phyloP scores from a whole-genome alignment of 2,329 filamentous ascomycete genomes.

The Talaromyces sp. region DNA sequence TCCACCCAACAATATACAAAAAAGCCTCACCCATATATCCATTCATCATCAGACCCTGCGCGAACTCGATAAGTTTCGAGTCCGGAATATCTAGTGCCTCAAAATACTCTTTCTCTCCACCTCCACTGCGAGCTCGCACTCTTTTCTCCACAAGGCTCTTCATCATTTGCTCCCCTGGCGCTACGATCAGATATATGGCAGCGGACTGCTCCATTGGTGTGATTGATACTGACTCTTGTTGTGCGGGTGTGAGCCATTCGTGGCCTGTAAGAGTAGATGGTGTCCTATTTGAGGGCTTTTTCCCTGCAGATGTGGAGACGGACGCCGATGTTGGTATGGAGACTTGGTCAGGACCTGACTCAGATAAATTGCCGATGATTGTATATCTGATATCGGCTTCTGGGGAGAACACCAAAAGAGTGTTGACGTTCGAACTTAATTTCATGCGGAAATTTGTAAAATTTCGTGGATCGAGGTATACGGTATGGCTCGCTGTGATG shows the following conservation, averaged over 20 bases:
- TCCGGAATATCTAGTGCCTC: constrained; percentile 24
- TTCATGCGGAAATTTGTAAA: constrained; percentile 35
- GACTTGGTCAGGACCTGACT: constrained; percentile 12
- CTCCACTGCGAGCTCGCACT: constrained; percentile 23
- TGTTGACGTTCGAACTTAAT: constrained; percentile 28
- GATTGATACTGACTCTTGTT: constrained; percentile 26
- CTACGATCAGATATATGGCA: constrained; percentile 28
- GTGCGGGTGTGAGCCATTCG: constrained; percentile 26
- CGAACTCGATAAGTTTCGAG: constrained; percentile 29
- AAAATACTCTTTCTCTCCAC: constrained; percentile 26
- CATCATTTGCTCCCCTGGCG: constrained; percentile 29
- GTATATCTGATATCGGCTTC: constrained; percentile 29
- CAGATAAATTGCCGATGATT: constrained; percentile 21
- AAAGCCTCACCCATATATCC: constrained; percentile 29
- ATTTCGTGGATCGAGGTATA: constrained; percentile 31
- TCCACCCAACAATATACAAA: constrained; percentile 34
- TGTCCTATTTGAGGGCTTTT: neutral
- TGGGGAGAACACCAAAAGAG: constrained; percentile 28
- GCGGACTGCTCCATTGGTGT: constrained; percentile 9
- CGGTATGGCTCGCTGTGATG: constrained; percentile 28
- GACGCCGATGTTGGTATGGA: too few species aligned
- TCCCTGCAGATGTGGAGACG: constrained; percentile 5
- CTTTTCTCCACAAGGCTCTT: constrained; percentile 27
- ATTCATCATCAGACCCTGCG: constrained; percentile 26
- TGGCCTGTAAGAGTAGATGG: neutral